Evolutionary conservation across 2,329 filamentous ascomycete genomes (phyloP).

Genomic region (Phialophora verrucosa): DNA sequence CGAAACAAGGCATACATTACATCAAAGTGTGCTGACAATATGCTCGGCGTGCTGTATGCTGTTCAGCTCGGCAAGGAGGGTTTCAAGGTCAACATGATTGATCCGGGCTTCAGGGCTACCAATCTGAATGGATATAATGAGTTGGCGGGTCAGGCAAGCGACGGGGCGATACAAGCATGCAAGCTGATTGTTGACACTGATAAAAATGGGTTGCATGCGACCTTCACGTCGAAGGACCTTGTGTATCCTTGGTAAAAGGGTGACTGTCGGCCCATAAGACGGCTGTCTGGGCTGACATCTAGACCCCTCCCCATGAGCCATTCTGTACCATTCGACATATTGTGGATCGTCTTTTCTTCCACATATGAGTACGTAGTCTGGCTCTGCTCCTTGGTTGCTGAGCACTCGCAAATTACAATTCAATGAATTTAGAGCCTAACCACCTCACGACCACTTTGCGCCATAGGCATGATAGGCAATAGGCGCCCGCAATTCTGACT

Average conservation of each 20-base stretch:
- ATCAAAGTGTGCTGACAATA: slow-evolving; percentile 33
- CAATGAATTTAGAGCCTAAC: no score
- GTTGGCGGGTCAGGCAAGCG: slow-evolving; percentile 9
- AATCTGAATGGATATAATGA: slow-evolving; percentile 26
- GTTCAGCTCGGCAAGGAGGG: slow-evolving; percentile 32
- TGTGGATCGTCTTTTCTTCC: background rate
- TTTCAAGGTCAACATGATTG: slow-evolving; percentile 33
- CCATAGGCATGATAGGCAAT: no score
- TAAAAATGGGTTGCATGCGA: slow-evolving; percentile 24
- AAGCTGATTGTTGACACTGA: slow-evolving; percentile 28
- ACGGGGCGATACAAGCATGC: slow-evolving; percentile 30
- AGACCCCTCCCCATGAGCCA: background rate
- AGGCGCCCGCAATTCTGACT: no score
- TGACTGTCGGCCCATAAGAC: background rate
- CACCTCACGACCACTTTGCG: no score
- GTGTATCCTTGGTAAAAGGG: slow-evolving; percentile 20
- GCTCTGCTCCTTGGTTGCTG: no score
- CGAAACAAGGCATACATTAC: slow-evolving; percentile 22
- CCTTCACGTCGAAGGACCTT: slow-evolving; percentile 22
- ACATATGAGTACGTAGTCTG: no score
- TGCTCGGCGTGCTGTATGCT: slow-evolving; percentile 27
- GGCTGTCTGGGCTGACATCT: background rate
- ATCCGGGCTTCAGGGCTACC: slow-evolving; percentile 30
- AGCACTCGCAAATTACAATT: no score
- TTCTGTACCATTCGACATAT: background rate